Conservation (phyloP, 169 alveolate species). For the Perkinsus olseni region DNA sequence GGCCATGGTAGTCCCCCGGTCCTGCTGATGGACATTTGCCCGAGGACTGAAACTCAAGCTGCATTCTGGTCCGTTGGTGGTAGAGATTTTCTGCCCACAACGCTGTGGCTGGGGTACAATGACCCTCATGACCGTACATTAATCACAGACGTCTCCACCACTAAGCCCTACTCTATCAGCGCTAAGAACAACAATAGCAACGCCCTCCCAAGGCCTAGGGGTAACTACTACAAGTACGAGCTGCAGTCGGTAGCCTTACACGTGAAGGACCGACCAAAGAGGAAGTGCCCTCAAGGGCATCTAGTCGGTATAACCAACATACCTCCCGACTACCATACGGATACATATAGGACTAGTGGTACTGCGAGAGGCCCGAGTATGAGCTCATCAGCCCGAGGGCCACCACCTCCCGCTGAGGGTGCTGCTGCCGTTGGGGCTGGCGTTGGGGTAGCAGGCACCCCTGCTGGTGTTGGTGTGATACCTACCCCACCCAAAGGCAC, state of each 20-base stretch:
- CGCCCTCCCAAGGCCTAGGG: neutral
- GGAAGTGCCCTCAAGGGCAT: neutral
- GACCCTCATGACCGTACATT: neutral
- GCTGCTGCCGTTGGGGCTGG: neutral
- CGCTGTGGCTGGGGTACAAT: neutral
- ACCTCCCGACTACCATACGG: neutral
- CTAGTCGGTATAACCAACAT: neutral
- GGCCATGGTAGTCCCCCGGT: neutral
- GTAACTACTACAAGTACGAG: neutral
- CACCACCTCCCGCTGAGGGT: neutral
- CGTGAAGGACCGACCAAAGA: neutral
- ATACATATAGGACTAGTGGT: neutral
- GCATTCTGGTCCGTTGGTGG: neutral
- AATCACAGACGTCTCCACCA: neutral
- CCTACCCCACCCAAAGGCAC: neutral
- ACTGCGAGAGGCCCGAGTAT: neutral
- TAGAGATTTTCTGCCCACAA: neutral
- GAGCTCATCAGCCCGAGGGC: neutral
- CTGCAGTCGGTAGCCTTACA: neutral
- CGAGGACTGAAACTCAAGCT: neutral
- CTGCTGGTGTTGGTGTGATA: neutral
- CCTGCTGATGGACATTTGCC: neutral
- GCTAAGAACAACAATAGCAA: neutral
- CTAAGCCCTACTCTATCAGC: neutral
- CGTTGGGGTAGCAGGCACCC: neutral